These are phyloP conservation scores for Candida germanica DNA, from an alignment of 805 yeast genomes.

Conservation along the genomic window DNA sequence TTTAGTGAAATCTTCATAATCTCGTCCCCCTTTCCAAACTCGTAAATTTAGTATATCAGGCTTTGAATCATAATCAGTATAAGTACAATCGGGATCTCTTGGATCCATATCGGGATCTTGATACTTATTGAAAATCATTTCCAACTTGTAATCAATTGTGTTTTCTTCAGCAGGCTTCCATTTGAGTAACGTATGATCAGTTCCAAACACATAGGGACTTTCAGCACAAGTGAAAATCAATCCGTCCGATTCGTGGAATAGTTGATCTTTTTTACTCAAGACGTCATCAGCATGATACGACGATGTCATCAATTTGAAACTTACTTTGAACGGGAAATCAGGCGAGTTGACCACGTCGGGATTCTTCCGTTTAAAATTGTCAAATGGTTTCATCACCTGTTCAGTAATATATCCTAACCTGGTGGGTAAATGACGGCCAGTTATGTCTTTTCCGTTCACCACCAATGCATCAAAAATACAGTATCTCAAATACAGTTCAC, in stretches of 20 bases:
- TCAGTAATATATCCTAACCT: slow-evolving; percentile 85
- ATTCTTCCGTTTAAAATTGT: slow-evolving; percentile 58
- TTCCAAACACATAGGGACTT: slow-evolving; percentile 83
- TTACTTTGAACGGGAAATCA: slow-evolving; percentile 77
- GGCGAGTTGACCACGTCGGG: slow-evolving; percentile 68
- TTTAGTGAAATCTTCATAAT: slow-evolving; percentile 65
- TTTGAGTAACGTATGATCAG: slow-evolving; percentile 80
- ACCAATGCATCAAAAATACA: slow-evolving; percentile 90
- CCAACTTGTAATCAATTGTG: slow-evolving; percentile 81
- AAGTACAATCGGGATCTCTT: slow-evolving; percentile 66
- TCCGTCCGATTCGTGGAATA: slow-evolving; percentile 92
- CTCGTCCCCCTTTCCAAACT: slow-evolving; percentile 73
- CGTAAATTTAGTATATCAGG: slow-evolving; percentile 62
- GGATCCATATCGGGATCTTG: slow-evolving; percentile 64
- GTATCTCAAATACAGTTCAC: slow-evolving; percentile 55
- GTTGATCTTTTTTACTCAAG: slow-evolving; percentile 62
- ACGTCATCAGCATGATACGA: slow-evolving; percentile 77
- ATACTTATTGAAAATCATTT: slow-evolving; percentile 54
- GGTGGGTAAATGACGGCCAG: slow-evolving; percentile 69
- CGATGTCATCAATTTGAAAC: slow-evolving; percentile 83
- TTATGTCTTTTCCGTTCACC: slow-evolving; percentile 69
- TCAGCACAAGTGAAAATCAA: slow-evolving; percentile 88
- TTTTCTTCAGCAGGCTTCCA: slow-evolving; percentile 99
- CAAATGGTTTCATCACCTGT: slow-evolving; percentile 79
- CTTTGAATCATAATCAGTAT: slow-evolving; percentile 74